Percentiles rank a stretch among this genome's conserved stretches.
Conservation (phyloP, 2,329 filamentous ascomycete genomes). For the Endocalyx cinctus region DNA sequence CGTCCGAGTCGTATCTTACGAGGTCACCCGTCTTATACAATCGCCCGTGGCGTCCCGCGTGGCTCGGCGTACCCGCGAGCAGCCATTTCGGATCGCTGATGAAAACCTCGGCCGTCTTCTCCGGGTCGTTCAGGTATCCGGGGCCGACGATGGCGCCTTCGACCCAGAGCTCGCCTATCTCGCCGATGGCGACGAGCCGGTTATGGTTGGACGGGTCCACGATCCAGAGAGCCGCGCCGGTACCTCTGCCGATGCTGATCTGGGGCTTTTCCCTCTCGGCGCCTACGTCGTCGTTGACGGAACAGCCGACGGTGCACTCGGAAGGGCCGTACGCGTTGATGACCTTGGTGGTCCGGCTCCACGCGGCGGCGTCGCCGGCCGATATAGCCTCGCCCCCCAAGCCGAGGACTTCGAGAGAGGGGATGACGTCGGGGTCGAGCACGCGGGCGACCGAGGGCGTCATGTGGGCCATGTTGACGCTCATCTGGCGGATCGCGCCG, state of each 20-base stretch:
- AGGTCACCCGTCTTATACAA: constrained; percentile 60
- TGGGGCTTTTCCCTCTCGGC: constrained; percentile 26
- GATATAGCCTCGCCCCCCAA: constrained; percentile 51
- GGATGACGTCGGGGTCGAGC: constrained; percentile 40
- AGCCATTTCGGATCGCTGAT: constrained; percentile 53
- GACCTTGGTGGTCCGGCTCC: constrained; percentile 42
- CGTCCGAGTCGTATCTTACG: constrained; percentile 48
- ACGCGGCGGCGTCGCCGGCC: constrained; percentile 41
- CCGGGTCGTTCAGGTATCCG: constrained; percentile 55
- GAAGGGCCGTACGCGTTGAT: constrained; percentile 51
- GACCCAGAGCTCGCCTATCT: constrained; percentile 49
- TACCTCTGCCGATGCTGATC: constrained; percentile 44
- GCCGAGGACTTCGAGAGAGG: constrained; percentile 41
- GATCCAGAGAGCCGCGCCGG: constrained; percentile 46
- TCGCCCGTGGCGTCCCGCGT: constrained; percentile 34
- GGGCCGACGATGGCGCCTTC: constrained; percentile 58
- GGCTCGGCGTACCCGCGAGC: constrained; percentile 29
- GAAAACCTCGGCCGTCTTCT: constrained; percentile 55
- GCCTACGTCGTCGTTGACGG: constrained; percentile 40
- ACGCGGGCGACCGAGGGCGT: constrained; percentile 47
- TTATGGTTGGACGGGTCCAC: constrained; percentile 44
- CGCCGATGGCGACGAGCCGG: constrained; percentile 41
- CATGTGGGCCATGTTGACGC: constrained; percentile 46
- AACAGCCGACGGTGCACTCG: constrained; percentile 50
- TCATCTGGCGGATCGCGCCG: constrained; percentile 38